These are phyloP conservation scores for Pseudogymnoascus sp. DNA, from an alignment of 2,329 filamentous ascomycete genomes.

Conservation along the genomic window DNA sequence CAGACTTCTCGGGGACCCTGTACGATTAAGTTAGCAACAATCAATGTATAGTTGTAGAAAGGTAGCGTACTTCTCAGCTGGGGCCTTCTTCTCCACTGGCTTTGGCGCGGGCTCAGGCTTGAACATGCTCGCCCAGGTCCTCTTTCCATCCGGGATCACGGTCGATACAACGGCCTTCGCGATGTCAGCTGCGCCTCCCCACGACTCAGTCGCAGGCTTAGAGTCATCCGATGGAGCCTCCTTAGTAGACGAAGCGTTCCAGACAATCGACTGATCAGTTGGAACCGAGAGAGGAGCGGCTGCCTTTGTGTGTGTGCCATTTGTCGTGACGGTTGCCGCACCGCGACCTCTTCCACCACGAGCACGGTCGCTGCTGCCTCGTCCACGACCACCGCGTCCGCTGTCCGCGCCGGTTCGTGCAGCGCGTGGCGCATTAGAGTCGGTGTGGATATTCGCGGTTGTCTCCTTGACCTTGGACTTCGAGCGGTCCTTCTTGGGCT, in stretches of 20 bases:
- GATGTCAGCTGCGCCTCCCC: constrained; percentile 30
- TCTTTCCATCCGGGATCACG: constrained; percentile 36
- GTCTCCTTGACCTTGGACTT: constrained; percentile 60
- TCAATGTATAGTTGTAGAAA: background rate
- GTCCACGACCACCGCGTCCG: constrained; percentile 51
- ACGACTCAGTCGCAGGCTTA: constrained; percentile 29
- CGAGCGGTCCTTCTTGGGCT: constrained; percentile 66
- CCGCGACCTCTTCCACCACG: constrained; percentile 53
- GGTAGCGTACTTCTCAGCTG: constrained; percentile 24
- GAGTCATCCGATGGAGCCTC: constrained; percentile 33
- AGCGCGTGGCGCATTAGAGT: constrained; percentile 47
- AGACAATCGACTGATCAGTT: constrained; percentile 60
- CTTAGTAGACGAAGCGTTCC: constrained; percentile 41
- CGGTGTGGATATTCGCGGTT: constrained; percentile 43
- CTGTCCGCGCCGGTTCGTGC: constrained; percentile 51
- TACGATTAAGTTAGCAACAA: background rate
- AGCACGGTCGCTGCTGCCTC: constrained; percentile 51
- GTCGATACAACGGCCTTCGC: constrained; percentile 30
- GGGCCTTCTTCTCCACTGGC: constrained; percentile 42
- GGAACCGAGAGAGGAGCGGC: constrained; percentile 52
- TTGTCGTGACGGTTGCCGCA: constrained; percentile 52
- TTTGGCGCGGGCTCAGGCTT: constrained; percentile 44
- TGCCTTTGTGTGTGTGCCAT: constrained; percentile 53
- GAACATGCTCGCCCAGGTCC: constrained; percentile 72
- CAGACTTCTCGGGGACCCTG: background rate